phyloP scores from a whole-genome alignment of 768 basidiomycete genomes.

The Tulasnella sp. region DNA sequence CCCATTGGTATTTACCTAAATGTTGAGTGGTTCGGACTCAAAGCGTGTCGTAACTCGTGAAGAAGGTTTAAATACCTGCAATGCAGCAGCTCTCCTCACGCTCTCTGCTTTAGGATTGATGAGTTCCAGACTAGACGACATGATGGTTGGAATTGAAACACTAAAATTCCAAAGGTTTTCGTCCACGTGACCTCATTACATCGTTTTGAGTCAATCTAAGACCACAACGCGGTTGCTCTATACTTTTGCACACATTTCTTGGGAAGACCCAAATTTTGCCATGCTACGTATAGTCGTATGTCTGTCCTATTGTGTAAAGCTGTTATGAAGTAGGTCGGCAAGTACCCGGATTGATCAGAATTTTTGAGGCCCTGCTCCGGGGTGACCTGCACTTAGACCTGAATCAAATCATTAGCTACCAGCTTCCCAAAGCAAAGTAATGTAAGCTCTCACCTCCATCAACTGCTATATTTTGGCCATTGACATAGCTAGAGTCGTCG shows the following conservation, averaged over 20 bases:
- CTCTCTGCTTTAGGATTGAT: constrained; percentile 96
- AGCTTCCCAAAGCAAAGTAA: neutral
- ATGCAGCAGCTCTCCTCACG: constrained; percentile 74
- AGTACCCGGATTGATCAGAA: too few species aligned
- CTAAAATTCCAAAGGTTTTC: neutral
- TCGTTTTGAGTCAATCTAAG: too few species aligned
- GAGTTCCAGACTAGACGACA: constrained; percentile 47
- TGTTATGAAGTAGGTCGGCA: too few species aligned
- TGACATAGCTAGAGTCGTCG: constrained; percentile 89
- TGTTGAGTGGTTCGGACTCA: neutral
- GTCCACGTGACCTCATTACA: too few species aligned
- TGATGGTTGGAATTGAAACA: neutral
- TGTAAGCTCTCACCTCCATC: constrained; percentile 50
- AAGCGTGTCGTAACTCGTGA: constrained; percentile 1
- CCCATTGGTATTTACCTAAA: constrained; percentile 78
- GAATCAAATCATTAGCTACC: too few species aligned
- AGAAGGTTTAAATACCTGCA: constrained; percentile 66
- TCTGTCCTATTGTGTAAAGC: too few species aligned
- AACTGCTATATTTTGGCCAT: constrained; percentile 74
- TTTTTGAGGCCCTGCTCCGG: too few species aligned
- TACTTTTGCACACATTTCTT: too few species aligned
- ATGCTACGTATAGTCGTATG: too few species aligned
- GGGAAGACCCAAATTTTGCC: too few species aligned
- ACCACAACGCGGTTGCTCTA: too few species aligned
- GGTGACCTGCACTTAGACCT: too few species aligned